Percentiles rank a stretch among this genome's conserved stretches.
phyloP scores from a whole-genome alignment of 2,329 filamentous ascomycete species.

The Fusarium pseudocircinatum region DNA sequence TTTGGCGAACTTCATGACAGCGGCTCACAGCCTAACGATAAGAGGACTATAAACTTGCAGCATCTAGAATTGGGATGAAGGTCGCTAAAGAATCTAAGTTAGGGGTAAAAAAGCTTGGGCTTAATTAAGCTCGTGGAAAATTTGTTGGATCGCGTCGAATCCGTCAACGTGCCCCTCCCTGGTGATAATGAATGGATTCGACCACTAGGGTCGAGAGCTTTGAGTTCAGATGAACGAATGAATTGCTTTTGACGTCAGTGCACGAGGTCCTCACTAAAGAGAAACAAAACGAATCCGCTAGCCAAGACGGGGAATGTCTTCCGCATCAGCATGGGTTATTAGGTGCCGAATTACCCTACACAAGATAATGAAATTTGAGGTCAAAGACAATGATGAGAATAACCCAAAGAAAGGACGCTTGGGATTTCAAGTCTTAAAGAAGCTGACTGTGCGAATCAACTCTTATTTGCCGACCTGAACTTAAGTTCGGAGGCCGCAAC shows the following conservation, averaged over 20 bases:
- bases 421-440: not conserved
- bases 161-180: constrained; percentile 29
- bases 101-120: not conserved
- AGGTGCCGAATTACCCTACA: constrained; percentile 14
- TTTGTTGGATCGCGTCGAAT: constrained; percentile 16
- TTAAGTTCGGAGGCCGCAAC: not conserved
- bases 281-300: constrained; percentile 16
- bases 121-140: not conserved
- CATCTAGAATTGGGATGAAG: constrained; percentile 18
- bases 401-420: not conserved
- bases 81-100: not conserved
- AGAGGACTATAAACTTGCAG: constrained; percentile 16
- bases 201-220: not conserved
- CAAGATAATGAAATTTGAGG: not conserved
- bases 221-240: not conserved
- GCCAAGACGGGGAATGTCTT: constrained; percentile 6
- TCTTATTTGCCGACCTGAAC: not conserved
- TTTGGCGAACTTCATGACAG: constrained; percentile 72
- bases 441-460: too few relatives aligned
- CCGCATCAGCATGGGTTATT: not conserved
- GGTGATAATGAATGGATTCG: constrained; percentile 8
- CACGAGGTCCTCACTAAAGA: not conserved
- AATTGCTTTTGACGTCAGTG: constrained; percentile 38
- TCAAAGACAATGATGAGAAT: not conserved
- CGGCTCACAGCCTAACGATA: constrained; percentile 19